phyloP scores from a whole-genome alignment of 805 yeast species.

The Kuraishia borneana region DNA sequence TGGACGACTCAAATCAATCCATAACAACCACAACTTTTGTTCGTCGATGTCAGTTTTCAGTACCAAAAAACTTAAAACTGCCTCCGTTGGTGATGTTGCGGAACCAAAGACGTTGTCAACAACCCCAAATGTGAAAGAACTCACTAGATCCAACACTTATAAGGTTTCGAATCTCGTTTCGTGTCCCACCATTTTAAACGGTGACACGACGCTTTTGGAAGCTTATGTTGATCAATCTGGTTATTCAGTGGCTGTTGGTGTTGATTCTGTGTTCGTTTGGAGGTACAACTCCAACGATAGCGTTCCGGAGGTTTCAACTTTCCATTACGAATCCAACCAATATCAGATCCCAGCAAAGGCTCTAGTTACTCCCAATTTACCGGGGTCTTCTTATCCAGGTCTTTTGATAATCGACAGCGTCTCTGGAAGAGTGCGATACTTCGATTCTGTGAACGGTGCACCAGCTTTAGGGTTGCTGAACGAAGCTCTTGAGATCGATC shows the following conservation, averaged over 20 bases:
- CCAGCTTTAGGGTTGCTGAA: constrained; percentile 49
- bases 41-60: constrained; percentile 8
- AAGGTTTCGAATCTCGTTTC: constrained; percentile 1
- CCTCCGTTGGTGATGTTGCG: not conserved
- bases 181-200: constrained; percentile 6
- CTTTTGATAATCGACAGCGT: constrained; percentile 50
- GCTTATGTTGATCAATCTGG: constrained; percentile 17
- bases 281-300: constrained; percentile 50
- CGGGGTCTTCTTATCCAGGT: constrained; percentile 54
- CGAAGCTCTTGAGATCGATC: constrained; percentile 19
- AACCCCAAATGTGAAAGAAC: constrained; percentile 1
- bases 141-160: not conserved
- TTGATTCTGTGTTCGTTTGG: constrained; percentile 56
- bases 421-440: constrained; percentile 52
- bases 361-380: constrained; percentile 32
- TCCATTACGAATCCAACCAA: constrained; percentile 24
- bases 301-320: constrained; percentile 44
- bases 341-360: constrained; percentile 35
- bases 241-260: constrained; percentile 25
- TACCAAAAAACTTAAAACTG: constrained; percentile 8
- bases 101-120: not conserved
- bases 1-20: not conserved
- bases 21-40: constrained; percentile 1
- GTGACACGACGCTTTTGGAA: constrained; percentile 9
- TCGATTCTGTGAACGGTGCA: constrained; percentile 65